Base-by-base conservation (phyloP, 1,139 yeast genomes). In the Eremothecium cymbalariae region DNA sequence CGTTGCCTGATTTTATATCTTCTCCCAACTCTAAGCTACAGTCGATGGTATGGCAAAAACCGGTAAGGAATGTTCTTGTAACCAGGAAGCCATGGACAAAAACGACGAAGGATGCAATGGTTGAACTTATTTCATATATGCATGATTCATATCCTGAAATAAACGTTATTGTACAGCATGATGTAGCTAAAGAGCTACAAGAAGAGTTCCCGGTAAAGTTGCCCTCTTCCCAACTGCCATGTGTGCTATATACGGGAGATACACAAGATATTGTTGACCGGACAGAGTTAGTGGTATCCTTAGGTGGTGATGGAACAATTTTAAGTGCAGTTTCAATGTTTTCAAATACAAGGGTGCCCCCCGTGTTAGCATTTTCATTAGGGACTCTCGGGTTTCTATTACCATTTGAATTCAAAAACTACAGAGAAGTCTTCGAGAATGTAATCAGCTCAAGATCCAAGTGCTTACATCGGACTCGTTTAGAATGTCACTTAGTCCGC, bases 301-400 rank as follows among this genome's bases (percentile, higher is more conserved):
- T 88, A 24, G 97, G 97, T 7, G 98, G 98, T 8, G 98, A 88
- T 56, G 98, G 97, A 8, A 88, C 97, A 0, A 85, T 88, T 42
- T 60, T 88, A 31, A 71, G 82, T 40, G 90, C 88, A 0, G 71
- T 72, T 0, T 67, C 77, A 6, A 50, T 67, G 45, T 88, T 88
- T 55, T 75, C 76, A 41, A 76, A 76, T 49, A 68, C 68, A 6
- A 62, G 62, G 28, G 94, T 85, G 2, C 95, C 96, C 1, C 98
- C 97, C 0, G 83, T 88, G 0, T 62, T 88, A 33, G 78, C 94
- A 27, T 86, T 85, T 55, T 83, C 95, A 1, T 62, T 88, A 63
- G 98, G 98, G 0, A 86, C 97, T 0, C 60, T 88, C 25, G 98
- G 98, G 15, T 88, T 88, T 53, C 60, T 88, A 26, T 65, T 88